phyloP scores from a whole-genome alignment of 2,329 filamentous ascomycete genomes.

The Colletotrichum agaves region DNA sequence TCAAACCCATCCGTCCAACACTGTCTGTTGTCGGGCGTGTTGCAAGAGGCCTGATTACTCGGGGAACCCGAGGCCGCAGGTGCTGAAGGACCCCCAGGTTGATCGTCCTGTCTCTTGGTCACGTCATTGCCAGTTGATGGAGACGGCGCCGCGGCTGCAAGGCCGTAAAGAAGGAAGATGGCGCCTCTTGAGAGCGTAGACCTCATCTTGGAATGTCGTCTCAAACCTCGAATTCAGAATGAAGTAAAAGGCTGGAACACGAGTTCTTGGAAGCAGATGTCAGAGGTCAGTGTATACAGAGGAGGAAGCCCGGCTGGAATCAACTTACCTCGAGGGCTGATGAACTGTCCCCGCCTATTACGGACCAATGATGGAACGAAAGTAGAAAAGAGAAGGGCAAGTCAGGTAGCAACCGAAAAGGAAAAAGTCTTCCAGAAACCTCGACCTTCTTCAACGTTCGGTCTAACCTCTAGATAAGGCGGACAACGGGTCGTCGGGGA shows the following conservation, averaged over 20 bases:
- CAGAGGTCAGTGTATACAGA: too few relatives aligned
- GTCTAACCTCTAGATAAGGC: constrained; percentile 30
- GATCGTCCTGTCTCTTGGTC: constrained; percentile 15
- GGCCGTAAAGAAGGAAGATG: constrained; percentile 23
- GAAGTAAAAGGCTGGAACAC: too few relatives aligned
- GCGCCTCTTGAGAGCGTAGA: constrained; percentile 26
- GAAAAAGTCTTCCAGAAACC: constrained; percentile 10
- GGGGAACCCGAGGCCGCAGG: not conserved
- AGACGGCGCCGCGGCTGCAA: constrained; percentile 13
- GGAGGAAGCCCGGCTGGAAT: too few relatives aligned
- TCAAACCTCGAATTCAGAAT: too few relatives aligned
- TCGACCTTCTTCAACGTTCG: constrained; percentile 23
- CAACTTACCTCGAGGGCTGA: not conserved
- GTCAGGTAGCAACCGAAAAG: not conserved
- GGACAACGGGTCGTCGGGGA: not conserved
- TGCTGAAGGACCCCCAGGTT: not conserved
- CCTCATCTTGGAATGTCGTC: constrained; percentile 13
- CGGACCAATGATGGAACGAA: constrained; percentile 1
- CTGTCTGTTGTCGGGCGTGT: constrained; percentile 40
- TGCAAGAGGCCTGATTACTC: constrained; percentile 35
- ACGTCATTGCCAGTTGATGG: not conserved
- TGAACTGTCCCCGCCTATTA: not conserved
- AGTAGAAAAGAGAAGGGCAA: not conserved
- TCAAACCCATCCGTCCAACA: constrained; percentile 44
- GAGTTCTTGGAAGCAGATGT: not conserved